phyloP scores from a whole-genome alignment of 257 asterid species.

The Solanum sparsipilum region DNA sequence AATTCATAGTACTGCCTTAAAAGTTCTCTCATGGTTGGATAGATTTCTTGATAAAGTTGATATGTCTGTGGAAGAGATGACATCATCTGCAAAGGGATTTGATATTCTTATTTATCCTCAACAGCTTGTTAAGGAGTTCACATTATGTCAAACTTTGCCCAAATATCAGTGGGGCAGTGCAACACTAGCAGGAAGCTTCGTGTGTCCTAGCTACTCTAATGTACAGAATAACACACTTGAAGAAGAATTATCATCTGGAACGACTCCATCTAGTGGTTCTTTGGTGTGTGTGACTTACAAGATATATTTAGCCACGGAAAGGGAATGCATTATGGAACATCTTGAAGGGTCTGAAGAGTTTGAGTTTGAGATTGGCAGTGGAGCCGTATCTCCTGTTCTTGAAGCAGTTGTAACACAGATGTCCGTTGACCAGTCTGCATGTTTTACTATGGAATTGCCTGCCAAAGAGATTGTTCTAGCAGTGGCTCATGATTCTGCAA shows the following conservation, averaged over 20 bases:
- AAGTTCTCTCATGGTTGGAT: slow-evolving; percentile 66
- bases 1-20: slow-evolving; percentile 54
- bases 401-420: slow-evolving; percentile 68
- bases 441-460: slow-evolving; percentile 48
- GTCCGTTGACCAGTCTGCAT: slow-evolving; percentile 67
- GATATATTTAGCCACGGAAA: slow-evolving; percentile 40
- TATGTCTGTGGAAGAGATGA: slow-evolving; percentile 32
- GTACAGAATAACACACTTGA: slow-evolving; percentile 6
- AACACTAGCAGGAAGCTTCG: background rate
- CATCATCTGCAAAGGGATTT: slow-evolving; percentile 32
- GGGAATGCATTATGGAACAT: slow-evolving; percentile 39
- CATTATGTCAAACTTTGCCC: slow-evolving; percentile 35
- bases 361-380: slow-evolving; percentile 87
- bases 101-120: slow-evolving; percentile 41
- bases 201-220: slow-evolving; percentile 1
- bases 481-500: slow-evolving; percentile 42
- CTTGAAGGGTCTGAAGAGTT: slow-evolving; percentile 80
- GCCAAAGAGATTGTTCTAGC: slow-evolving; percentile 64
- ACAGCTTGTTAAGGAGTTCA: slow-evolving; percentile 36
- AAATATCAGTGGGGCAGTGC: slow-evolving; percentile 12
- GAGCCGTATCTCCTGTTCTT: slow-evolving; percentile 52
- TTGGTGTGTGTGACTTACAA: slow-evolving; percentile 53
- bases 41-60: slow-evolving; percentile 36
- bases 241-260: slow-evolving; percentile 27
- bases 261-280: slow-evolving; percentile 55